These are phyloP conservation scores for Amanita muscaria DNA, from an alignment of 768 basidiomycete genomes.

Conservation along the genomic window DNA sequence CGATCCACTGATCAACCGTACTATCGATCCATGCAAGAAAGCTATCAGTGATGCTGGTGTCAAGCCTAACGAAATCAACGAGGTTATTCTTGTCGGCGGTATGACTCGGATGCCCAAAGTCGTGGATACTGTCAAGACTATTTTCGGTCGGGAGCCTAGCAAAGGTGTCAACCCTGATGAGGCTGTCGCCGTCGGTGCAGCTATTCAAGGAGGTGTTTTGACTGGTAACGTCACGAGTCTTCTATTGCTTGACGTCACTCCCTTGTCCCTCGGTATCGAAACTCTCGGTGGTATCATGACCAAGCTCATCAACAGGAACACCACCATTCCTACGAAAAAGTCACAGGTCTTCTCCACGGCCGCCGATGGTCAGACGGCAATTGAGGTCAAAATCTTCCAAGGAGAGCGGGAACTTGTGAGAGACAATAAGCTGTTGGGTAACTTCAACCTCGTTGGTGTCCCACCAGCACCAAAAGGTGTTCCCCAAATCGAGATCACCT, in stretches of 20 bases:
- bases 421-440: conserved; percentile 97
- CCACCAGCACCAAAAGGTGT: conserved; percentile 81
- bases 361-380: conserved; percentile 98
- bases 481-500: conserved; percentile 82
- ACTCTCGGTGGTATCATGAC: conserved; percentile 99
- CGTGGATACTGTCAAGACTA: conserved; percentile 81
- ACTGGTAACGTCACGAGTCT: conserved; percentile 96
- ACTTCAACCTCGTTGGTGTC: conserved; percentile 98
- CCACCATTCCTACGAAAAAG: conserved; percentile 99
- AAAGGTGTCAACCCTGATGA: conserved; percentile 99
- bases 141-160: conserved; percentile 94
- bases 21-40: conserved; percentile 95
- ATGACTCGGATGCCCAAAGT: conserved; percentile 99
- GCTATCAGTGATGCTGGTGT: conserved; percentile 90
- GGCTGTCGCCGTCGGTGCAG: conserved; percentile 96
- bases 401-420: conserved; percentile 98
- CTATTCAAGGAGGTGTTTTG: conserved; percentile 96
- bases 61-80: conserved; percentile 87
- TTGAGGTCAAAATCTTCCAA: conserved; percentile 99
- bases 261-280: conserved; percentile 93
- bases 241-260: conserved; percentile 91
- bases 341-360: conserved; percentile 98
- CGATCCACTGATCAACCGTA: conserved; percentile 73
- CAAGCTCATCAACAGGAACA: conserved; percentile 96
- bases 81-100: conserved; percentile 97